A percentile compares a stretch with the other conserved stretches of the same genome.
Conservation (phyloP, 176 grass and related monocot genomes). For the Themeda triandra region DNA sequence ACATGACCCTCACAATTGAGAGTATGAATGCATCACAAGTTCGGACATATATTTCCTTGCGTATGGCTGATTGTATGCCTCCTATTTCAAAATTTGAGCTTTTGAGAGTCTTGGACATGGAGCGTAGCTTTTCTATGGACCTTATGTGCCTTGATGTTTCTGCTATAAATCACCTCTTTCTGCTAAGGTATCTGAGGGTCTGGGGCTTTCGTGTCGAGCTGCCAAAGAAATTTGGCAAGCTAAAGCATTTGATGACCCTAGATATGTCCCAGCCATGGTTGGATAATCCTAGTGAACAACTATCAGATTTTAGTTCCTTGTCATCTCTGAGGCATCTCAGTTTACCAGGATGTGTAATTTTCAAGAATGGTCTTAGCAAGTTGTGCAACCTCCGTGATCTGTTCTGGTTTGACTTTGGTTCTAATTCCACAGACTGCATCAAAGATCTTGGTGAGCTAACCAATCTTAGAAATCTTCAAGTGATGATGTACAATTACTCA, state of each 20-base stretch:
- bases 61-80: not conserved
- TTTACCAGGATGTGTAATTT: too few relatives aligned
- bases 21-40: not conserved
- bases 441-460: not conserved
- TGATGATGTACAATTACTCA: not conserved
- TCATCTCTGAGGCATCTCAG: not conserved
- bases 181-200: conserved; percentile 4
- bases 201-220: not conserved
- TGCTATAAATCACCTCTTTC: conserved; percentile 8
- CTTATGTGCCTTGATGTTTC: not conserved
- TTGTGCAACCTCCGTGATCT: not conserved
- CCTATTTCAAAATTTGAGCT: not conserved
- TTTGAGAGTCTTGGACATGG: conserved; percentile 10
- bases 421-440: not conserved
- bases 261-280: not conserved
- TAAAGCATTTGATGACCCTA: conserved; percentile 4
- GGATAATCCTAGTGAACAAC: too few relatives aligned
- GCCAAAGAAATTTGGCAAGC: not conserved
- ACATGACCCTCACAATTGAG: not conserved
- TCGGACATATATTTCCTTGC: not conserved
- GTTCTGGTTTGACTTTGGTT: accelerated
- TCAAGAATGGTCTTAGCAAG: not conserved
- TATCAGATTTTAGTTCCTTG: not conserved
- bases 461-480: not conserved
- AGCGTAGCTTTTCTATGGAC: too few relatives aligned